Evolutionary conservation across 78 protist genomes (phyloP).

Genomic region (Emiliania huxleyi): DNA sequence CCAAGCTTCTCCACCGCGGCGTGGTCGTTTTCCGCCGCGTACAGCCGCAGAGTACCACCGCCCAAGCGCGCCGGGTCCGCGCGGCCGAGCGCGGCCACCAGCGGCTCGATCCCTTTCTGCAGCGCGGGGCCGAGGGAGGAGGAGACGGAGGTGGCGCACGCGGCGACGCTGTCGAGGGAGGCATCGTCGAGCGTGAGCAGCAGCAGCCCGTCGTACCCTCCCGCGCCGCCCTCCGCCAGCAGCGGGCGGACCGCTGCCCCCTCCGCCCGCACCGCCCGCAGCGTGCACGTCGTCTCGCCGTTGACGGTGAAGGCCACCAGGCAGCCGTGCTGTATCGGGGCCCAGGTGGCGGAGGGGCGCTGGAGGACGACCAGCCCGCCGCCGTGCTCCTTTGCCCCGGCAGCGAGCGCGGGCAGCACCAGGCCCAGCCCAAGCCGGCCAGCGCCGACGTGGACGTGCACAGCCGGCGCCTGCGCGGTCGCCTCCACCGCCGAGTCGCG

Average conservation of each 20-base stretch:
- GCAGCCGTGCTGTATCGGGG: not conserved
- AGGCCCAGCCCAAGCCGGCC: slow-evolving; percentile 25
- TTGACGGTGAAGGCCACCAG: not conserved
- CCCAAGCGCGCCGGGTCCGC: not conserved
- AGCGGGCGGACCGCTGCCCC: not conserved
- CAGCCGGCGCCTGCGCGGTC: not conserved
- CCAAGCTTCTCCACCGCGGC: not conserved
- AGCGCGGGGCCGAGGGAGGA: slow-evolving; percentile 5
- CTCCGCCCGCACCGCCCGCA: not conserved
- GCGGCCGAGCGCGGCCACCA: not conserved
- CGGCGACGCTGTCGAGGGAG: not conserved
- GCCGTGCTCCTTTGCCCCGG: not conserved
- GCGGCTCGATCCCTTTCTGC: not conserved
- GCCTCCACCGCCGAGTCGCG: not conserved
- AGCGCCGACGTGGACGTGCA: slow-evolving; percentile 24
- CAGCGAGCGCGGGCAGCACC: not conserved
- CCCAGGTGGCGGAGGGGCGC: slow-evolving; percentile 16
- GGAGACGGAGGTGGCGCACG: not conserved
- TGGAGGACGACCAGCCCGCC: not conserved
- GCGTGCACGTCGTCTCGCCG: not conserved
- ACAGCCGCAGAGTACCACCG: not conserved
- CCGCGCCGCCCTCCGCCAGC: not conserved
- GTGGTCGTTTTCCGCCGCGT: slow-evolving; percentile 19
- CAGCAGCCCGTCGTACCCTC: not conserved
- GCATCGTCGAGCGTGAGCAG: not conserved